Conservation (phyloP, 2,329 filamentous ascomycete genomes). For the Venturia aucupariae region DNA sequence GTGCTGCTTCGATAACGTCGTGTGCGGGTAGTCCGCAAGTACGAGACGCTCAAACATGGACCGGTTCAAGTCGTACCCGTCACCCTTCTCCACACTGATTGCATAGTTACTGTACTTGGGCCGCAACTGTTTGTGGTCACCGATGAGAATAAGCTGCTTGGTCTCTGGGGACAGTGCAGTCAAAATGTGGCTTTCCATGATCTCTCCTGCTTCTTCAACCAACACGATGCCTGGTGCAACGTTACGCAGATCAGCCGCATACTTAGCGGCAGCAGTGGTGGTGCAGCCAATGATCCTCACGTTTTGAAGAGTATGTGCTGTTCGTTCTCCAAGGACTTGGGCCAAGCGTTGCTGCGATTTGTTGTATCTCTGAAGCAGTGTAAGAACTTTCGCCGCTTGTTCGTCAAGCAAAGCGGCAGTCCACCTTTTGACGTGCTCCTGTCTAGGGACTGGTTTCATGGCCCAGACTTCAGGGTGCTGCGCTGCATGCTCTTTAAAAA, state of each 20-base stretch:
- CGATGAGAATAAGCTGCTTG: conserved; percentile 60
- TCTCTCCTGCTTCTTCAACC: conserved; percentile 66
- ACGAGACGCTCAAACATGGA: conserved; percentile 64
- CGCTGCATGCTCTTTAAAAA: conserved; percentile 28
- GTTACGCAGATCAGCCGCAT: conserved; percentile 44
- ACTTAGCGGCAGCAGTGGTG: conserved; percentile 59
- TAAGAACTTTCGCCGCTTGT: conserved; percentile 33
- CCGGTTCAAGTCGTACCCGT: conserved; percentile 57
- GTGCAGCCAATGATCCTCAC: conserved; percentile 61
- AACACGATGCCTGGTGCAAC: conserved; percentile 52
- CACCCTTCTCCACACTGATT: conserved; percentile 53
- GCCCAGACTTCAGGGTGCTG: conserved; percentile 41
- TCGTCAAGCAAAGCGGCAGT: conserved; percentile 37
- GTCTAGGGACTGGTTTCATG: conserved; percentile 33
- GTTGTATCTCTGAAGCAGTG: conserved; percentile 35
- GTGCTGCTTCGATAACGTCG: conserved; percentile 52
- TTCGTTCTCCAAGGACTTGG: conserved; percentile 21
- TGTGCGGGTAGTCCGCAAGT: conserved; percentile 42
- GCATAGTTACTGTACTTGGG: conserved; percentile 56
- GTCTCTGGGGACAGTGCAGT: conserved; percentile 47
- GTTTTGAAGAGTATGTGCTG: conserved; percentile 31
- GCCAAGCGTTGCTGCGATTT: conserved; percentile 31
- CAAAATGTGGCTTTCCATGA: conserved; percentile 58
- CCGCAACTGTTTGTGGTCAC: conserved; percentile 63
- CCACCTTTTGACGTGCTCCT: conserved; percentile 25